Base-by-base conservation (phyloP, 2,329 filamentous ascomycete species). In the Trichocomaceae sp. region DNA sequence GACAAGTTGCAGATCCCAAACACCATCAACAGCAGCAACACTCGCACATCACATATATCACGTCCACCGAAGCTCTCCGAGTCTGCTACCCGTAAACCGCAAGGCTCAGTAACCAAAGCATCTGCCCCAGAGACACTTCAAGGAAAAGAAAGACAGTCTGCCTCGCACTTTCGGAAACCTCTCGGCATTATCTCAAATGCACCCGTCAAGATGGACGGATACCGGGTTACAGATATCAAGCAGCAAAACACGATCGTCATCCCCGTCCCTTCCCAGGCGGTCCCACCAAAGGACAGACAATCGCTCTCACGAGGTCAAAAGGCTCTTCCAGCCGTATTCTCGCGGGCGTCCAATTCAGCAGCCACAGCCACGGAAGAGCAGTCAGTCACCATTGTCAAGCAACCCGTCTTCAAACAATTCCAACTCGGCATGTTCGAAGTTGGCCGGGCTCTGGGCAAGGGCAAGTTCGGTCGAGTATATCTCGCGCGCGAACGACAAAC, bases 381-480 rank as follows among this genome's bases (percentile, higher is more conserved):
- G 5, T 65, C 71, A 19, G 60, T 64, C 48, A 67, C 76, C 8
- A 69, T 85, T 54, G 75, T 79, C 54, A 78, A 84, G 47, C 82
- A 85, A 64, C 79, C 83, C 35, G 69, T 58, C 52, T 71, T 75
- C 5, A 77, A 75, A 54, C 67, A 89, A 62, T 91, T 90, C 72
- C 89, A 95, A 68, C 82, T 96, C 3, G 88, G 89, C 72, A 93
- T 95, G 88, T 95, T 95, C 70, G 90, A 95, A 71, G 95, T 93
- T 60, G 88, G 88, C 37, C 86, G 88, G 62, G 88, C 88, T 1
- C 77, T 93, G 3, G 88, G 88, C 51, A 93, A 93, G 74, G 88
- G 88, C 59, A 93, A 93, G 68, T 93, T 93, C 65, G 88, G 88
- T 2, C 82, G 88, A 46, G 88, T 93, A 4, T 93, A 93, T 68